phyloP scores from a whole-genome alignment of 1,284 basidiomycete species.

The Ganoderma lucidum region DNA sequence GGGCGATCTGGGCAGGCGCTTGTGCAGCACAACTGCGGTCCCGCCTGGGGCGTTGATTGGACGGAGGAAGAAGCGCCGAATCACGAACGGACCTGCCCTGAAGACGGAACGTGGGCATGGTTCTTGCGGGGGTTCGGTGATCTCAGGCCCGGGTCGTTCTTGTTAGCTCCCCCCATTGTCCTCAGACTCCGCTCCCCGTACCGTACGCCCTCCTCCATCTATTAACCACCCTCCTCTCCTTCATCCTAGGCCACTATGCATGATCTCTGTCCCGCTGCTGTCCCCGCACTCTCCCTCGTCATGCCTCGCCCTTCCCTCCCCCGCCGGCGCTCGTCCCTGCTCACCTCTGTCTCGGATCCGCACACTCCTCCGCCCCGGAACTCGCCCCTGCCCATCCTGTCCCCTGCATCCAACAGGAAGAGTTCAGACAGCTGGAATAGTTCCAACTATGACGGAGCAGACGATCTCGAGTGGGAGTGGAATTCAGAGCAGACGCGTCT shows the following conservation, averaged over 20 bases:
- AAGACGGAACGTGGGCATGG: constrained; percentile 39
- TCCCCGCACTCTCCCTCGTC: constrained; percentile 46
- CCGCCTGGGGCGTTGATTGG: constrained; percentile 14
- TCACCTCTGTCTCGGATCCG: constrained; percentile 42
- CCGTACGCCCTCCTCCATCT: constrained; percentile 37
- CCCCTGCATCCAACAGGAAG: constrained; percentile 64
- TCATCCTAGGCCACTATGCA: constrained; percentile 44
- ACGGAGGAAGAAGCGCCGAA: constrained; percentile 7
- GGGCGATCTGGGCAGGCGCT: constrained; percentile 25
- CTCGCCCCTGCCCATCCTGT: constrained; percentile 47
- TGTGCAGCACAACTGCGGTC: constrained; percentile 12
- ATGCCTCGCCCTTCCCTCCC: constrained; percentile 46
- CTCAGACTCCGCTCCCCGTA: constrained; percentile 32
- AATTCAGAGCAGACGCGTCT: constrained; percentile 73
- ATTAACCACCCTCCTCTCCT: constrained; percentile 41
- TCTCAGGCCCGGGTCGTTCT: constrained; percentile 28
- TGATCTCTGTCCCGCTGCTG: constrained; percentile 42
- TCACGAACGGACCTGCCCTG: constrained; percentile 43
- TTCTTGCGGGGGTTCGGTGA: constrained; percentile 34
- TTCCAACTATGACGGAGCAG: constrained; percentile 66
- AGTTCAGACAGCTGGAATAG: constrained; percentile 86
- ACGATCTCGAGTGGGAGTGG: constrained; percentile 76
- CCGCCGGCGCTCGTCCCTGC: constrained; percentile 41
- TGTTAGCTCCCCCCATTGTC: constrained; percentile 41
- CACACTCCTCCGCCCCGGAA: constrained; percentile 49